Percentiles rank a stretch among this genome's conserved stretches.
Evolutionary conservation across 306 rosid species (phyloP).

Genomic region (Rosa persica): DNA sequence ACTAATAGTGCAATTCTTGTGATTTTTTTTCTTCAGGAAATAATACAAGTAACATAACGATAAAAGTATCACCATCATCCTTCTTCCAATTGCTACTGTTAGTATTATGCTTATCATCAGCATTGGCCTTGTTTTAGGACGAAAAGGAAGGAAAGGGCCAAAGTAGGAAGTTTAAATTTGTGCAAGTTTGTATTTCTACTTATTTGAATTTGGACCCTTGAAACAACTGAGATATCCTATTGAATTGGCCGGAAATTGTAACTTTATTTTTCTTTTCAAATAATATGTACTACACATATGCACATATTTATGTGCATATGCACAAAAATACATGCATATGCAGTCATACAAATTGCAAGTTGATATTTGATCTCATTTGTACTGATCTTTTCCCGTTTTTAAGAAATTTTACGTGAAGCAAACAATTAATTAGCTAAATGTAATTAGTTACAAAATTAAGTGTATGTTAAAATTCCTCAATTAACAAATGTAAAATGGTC

Average conservation of each 20-base stretch:
- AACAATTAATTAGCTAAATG: no score
- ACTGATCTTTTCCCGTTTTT: no score
- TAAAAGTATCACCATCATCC: not conserved
- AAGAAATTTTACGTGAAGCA: no score
- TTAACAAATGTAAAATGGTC: no score
- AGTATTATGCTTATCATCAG: not conserved
- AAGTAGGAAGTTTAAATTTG: not conserved
- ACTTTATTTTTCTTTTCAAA: not conserved
- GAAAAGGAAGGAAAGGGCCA: not conserved
- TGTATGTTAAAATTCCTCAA: no score
- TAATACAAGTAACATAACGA: not conserved
- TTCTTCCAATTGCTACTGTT: not conserved
- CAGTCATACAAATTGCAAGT: no score
- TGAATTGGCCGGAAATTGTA: not conserved
- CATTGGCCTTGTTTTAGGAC: not conserved
- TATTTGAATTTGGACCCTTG: not conserved
- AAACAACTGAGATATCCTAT: not conserved
- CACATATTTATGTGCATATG: no score
- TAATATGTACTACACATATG: no score
- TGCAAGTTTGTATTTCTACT: not conserved
- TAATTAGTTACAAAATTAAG: no score
- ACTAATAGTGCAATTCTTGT: not conserved
- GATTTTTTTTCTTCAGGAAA: conserved; percentile 1
- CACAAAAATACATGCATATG: no score
- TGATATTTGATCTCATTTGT: no score